Conservation (phyloP, 2,329 filamentous ascomycete genomes). For the Scedosporium dehoogii region DNA sequence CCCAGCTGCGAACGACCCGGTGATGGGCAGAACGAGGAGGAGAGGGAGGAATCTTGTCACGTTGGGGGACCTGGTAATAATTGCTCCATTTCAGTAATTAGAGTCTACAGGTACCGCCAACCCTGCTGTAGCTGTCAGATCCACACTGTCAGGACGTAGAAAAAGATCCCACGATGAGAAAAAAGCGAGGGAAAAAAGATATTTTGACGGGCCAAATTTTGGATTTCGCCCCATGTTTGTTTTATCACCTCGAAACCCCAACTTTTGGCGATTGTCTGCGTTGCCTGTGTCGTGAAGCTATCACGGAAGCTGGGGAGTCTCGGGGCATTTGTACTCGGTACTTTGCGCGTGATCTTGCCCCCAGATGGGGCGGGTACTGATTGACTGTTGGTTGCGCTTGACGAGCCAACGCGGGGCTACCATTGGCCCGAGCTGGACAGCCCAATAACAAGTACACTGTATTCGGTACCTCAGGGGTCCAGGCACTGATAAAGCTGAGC, state of each 20-base stretch:
- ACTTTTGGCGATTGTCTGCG: not conserved
- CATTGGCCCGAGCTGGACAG: not conserved
- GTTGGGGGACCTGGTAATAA: slow-evolving; percentile 1
- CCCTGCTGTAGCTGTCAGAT: slow-evolving; percentile 1
- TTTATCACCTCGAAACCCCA: not conserved
- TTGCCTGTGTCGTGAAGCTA: not conserved
- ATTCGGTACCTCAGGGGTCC: slow-evolving; percentile 1
- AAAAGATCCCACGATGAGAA: not conserved
- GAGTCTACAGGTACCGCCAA: not conserved
- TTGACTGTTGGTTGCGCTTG: not conserved
- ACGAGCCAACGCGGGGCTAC: not conserved
- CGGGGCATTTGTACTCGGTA: not conserved
- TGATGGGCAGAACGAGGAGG: not conserved
- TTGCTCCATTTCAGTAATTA: not conserved
- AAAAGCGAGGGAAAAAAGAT: not conserved
- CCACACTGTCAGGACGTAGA: not conserved
- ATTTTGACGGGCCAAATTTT: not conserved
- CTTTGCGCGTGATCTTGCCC: slow-evolving; percentile 1
- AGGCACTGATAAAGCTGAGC: not conserved
- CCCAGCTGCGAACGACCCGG: slow-evolving; percentile 1
- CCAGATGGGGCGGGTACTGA: not conserved
- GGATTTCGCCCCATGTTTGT: not conserved
- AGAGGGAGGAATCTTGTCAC: not conserved
- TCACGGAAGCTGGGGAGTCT: slow-evolving; percentile 4
- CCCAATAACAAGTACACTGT: not conserved